Conservation (phyloP, 1,284 basidiomycete genomes). For the Neonothopanus nambi region DNA sequence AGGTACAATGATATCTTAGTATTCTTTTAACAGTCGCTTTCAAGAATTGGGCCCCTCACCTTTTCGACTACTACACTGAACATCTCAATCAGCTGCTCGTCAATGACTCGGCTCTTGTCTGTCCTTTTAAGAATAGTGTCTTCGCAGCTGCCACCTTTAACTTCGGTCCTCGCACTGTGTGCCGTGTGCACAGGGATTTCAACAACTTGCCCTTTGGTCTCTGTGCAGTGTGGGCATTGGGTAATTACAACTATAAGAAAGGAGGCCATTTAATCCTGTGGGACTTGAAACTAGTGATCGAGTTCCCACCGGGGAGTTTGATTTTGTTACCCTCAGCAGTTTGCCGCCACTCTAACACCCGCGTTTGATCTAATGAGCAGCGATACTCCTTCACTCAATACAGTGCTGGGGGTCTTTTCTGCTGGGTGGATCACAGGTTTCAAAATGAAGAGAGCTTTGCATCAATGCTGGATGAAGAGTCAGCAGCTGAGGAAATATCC, state of each 20-base stretch:
- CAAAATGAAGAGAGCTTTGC: not conserved
- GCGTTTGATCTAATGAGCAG: not conserved
- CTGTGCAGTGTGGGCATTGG: slow-evolving; percentile 18
- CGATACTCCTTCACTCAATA: slow-evolving; percentile 20
- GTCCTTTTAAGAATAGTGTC: slow-evolving; percentile 1
- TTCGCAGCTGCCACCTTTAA: slow-evolving; percentile 13
- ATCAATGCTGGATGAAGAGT: no score
- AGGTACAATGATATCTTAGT: no score
- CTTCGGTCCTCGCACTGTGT: not conserved
- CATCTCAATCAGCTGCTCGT: no score
- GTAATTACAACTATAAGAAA: slow-evolving; percentile 21
- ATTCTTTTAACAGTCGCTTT: no score
- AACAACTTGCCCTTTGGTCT: slow-evolving; percentile 4
- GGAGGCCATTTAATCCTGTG: slow-evolving; percentile 29
- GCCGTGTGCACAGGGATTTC: slow-evolving; percentile 3
- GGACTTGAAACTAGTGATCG: slow-evolving; percentile 24
- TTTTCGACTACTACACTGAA: not conserved
- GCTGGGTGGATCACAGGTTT: slow-evolving; percentile 25
- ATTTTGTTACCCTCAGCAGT: slow-evolving; percentile 28
- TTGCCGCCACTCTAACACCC: slow-evolving; percentile 4
- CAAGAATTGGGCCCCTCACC: no score
- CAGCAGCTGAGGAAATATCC: no score
- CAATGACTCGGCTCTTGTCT: not conserved
- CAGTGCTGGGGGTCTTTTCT: slow-evolving; percentile 24
- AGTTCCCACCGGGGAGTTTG: slow-evolving; percentile 23